Evolutionary conservation across 116 monocot species (phyloP), one percentile per base, ranked within the genome.

Genomic region (Phalaenopsis hybrid): DNA sequence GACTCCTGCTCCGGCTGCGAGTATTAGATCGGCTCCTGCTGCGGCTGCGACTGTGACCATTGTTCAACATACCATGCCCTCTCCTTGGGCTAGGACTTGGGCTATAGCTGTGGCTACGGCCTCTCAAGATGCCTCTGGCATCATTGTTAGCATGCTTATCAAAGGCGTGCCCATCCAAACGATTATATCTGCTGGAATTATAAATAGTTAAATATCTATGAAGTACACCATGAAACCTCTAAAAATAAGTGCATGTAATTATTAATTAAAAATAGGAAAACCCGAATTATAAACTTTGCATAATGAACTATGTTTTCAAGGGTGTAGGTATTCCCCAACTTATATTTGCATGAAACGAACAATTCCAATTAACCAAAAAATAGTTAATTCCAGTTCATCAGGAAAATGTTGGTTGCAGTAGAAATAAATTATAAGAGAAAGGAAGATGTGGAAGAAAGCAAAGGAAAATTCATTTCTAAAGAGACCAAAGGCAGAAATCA

Each of bases 71-170:
- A 34, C 11, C 34, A 45, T 10, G 73, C 7, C 58, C 78, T 73
- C 78, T 70, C 72, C 77, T 87, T 6, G 81, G 77, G 73, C 78
- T 84, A 4, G 78, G 78, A 74, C 81, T 78, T 12, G 41, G 63
- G 76, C 84, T 87, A 41, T 41, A 75, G 55, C 82, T 88, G 4
- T 74, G 81, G 44, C 45, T 73, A 68, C 61, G 49, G 12, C 81
- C 87, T 78, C 65, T 80, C 6, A 76, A 80, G 12, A 55, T 76
- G 1, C 63, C 76, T 67, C 33, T 74, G 21, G 69, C 48, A 17
- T 83, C 79, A 51, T 28, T 49, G 31, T 12, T 3, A 10, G 5
- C 15, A 77, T 31, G 52, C 28, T 21, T 51, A 77, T 50, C 49
- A 4, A 25, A 28, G 31, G 41, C 23, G 52, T 49, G 77, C 8